Evolutionary conservation across 2,329 filamentous ascomycete genomes (phyloP), one percentile per base, ranked within the genome.

Genomic region (Exophiala spinifera): DNA sequence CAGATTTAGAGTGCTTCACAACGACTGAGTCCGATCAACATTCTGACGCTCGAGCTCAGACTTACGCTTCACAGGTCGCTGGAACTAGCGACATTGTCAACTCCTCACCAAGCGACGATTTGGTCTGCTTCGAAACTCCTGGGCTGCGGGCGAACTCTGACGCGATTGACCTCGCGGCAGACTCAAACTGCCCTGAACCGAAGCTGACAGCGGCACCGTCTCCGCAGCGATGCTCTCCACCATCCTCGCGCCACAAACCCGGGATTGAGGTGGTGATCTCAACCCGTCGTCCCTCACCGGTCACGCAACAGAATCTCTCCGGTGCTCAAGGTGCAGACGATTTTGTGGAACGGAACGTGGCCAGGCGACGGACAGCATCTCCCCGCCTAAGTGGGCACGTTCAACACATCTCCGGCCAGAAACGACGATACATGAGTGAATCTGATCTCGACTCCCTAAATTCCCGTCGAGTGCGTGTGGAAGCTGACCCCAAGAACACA

Each of bases 401-500:
- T n/a, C n/a, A n/a, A n/a, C n/a, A n/a, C n/a, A n/a, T n/a, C n/a
- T n/a, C n/a, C n/a, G n/a, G n/a, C n/a, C n/a, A 14, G 7, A 34
- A 34, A 34, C 31, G 31, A 34, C 31, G 31, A 34, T 34, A 34
- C 14, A 34, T 7, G 31, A 34, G 31, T 34, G 31, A 14, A 34
- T 34, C 31, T 34, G 31, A 34, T 34, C 14, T 14, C 14, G 7
- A 34, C 31, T 34, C 31, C 31, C 31, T 14, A 34, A 14, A 34
- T 34, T 34, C 31, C 31, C 31, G 31, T 34, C 31, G 31, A 34
- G 7, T 7, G 31, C 31, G 31, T 34, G 23, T 60, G 64, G 49
- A 60, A n/a, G n/a, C n/a, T n/a, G n/a, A n/a, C n/a, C n/a, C n/a
- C n/a, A n/a, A n/a, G n/a, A n/a, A n/a, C n/a, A n/a, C n/a, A n/a